Evolutionary conservation across 495 filamentous ascomycete genomes (phyloP), one percentile per base, ranked within the genome.

Genomic region (Neurospora tetrasperma): DNA sequence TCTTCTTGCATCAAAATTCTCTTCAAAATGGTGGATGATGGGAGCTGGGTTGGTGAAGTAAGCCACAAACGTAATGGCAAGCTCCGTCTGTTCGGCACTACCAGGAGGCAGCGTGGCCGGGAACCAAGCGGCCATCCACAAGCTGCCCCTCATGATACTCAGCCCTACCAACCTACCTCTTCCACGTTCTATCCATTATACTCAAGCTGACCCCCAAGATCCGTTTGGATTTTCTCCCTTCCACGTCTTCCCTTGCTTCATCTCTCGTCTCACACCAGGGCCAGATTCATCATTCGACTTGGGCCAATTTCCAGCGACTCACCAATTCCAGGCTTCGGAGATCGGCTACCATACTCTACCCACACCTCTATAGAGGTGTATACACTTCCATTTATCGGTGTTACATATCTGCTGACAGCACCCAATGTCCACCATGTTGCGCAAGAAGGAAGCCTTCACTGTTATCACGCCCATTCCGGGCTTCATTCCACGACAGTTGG

Each of bases 381-480:
- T 38, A 12, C n/a, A 23, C 8, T 18, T 18, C 69, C 70, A 66
- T 42, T 9, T 18, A 42, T 54, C 7, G 41, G 69, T 71, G 16
- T 23, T 23, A 16, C 44, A 59, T 23, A 71, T 2, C 38, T 16
- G 14, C 69, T 23, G 27, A 9, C 42, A 59, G n/a, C 38, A 68
- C 42, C 40, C 71, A 69, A 31, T 42, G 48, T 42, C 71, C 76
- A 72, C 74, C 69, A 83, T 85, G 80, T 81, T 86, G 74, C 83
- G 84, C 74, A 86, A 83, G 76, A 86, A 85, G 76, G 84, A 85
- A 72, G 76, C 79, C 9, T 82, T 85, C 74, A 85, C 84, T 8
- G 76, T 85, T 16, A 82, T 85, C 75, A 85, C 83, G 48, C 84
- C 84, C 35, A 84, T 85, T 68, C 84, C 84, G 72, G 76, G 80